These are phyloP conservation scores for Saccharomyces kudriavzevii DNA, from an alignment of 805 yeast genomes.

Conservation along the genomic window DNA sequence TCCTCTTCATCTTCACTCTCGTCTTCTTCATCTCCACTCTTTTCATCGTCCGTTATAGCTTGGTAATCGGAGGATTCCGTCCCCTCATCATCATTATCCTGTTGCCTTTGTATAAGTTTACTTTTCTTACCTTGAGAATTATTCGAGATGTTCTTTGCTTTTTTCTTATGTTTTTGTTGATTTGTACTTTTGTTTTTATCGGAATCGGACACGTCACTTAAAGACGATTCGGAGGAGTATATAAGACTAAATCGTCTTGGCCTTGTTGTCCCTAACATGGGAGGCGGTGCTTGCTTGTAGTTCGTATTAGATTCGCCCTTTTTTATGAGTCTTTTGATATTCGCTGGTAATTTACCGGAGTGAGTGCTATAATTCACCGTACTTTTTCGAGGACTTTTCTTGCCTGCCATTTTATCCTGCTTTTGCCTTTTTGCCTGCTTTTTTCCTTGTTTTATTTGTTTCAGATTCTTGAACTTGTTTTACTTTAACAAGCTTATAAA, in stretches of 20 bases:
- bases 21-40: conserved; percentile 16
- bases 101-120: conserved; percentile 31
- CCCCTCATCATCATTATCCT: conserved; percentile 12
- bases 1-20: conserved; percentile 23
- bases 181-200: conserved; percentile 25
- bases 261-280: conserved; percentile 8
- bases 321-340: conserved; percentile 4
- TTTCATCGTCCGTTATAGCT: conserved; percentile 23
- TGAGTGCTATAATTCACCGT: background rate
- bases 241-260: conserved; percentile 38
- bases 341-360: conserved; percentile 8
- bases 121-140: conserved; percentile 27
- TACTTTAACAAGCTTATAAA: background rate
- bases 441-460: background rate
- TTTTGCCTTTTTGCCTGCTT: background rate
- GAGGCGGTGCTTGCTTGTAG: background rate
- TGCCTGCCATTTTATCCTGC: conserved; percentile 12
- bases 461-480: too few relatives aligned
- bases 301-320: background rate
- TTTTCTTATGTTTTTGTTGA: conserved; percentile 17
- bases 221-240: conserved; percentile 36
- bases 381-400: conserved; percentile 22
- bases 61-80: conserved; percentile 22
- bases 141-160: conserved; percentile 19
- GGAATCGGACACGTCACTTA: conserved; percentile 34